Evolutionary conservation across 805 yeast genomes (phyloP).

Genomic region (Komagataella ulmi): DNA sequence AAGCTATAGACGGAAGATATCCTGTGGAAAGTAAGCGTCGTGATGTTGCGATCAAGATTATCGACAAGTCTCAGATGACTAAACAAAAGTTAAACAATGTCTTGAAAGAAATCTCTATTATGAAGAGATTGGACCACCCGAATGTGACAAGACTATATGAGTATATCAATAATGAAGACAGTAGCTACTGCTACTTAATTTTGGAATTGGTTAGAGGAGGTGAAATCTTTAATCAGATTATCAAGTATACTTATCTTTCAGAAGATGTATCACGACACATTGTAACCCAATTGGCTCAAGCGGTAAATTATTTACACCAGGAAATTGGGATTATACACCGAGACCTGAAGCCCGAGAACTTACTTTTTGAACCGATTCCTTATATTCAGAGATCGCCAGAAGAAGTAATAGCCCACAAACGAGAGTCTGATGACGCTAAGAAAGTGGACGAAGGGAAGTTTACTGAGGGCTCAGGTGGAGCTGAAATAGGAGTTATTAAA

Average conservation of each 20-base stretch:
- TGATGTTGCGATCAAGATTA: conserved; percentile 62
- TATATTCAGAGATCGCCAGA: conserved; percentile 23
- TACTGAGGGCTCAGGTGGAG: conserved; percentile 40
- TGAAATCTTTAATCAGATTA: conserved; percentile 69
- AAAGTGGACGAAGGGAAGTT: conserved; percentile 54
- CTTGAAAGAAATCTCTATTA: conserved; percentile 59
- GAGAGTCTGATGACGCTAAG: conserved; percentile 44
- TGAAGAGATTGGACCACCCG: conserved; percentile 49
- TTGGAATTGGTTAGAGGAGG: conserved; percentile 68
- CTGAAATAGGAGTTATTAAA: conserved; percentile 49
- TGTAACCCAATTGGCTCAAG: conserved; percentile 56
- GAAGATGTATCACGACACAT: conserved; percentile 65
- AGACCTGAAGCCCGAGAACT: conserved; percentile 74
- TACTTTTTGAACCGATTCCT: conserved; percentile 46
- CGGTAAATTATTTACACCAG: conserved; percentile 60
- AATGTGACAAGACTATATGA: conserved; percentile 45
- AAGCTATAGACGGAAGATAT: conserved; percentile 37
- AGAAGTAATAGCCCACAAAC: conserved; percentile 27
- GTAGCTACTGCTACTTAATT: conserved; percentile 43
- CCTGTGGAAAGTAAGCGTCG: conserved; percentile 11
- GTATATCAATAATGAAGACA: conserved; percentile 32
- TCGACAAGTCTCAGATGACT: conserved; percentile 45
- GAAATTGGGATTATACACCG: conserved; percentile 64
- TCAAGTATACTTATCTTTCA: conserved; percentile 61
- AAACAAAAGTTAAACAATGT: conserved; percentile 40